Evolutionary conservation across 352 stramenopile species (phyloP), one percentile per base, ranked within the genome.

Genomic region (Phytophthora aleatoria): DNA sequence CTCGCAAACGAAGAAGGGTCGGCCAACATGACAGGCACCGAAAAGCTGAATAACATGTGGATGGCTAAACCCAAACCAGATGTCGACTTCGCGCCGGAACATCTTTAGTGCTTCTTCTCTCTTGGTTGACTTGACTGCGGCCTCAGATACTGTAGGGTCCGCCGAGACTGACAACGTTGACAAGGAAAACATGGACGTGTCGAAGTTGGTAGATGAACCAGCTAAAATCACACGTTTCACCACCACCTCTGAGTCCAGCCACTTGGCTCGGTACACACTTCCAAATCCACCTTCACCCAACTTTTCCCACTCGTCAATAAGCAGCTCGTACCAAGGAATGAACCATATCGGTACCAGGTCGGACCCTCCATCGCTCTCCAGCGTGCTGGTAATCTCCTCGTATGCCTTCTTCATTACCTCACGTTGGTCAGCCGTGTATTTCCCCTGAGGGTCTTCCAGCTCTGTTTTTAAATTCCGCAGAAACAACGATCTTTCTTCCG

Each of bases 11-110:
- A 71, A 71, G 24, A 62, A 71, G 0, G 51, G 64, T 3, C 28
- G 59, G 0, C 57, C 50, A 2, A 71, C 57, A 26, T 71, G 57
- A 26, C 57, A 71, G 1, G 63, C 56, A 5, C 64, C 64, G 2
- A 71, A 71, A 3, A 71, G 50, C 12, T 42, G 51, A 12, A 71
- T 49, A 13, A 71, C 51, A 3, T 71, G 38, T 10, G 64, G 64
- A 24, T 71, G 64, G 20, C 52, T 63, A 12, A 71, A 51, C 0
- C 52, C 30, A 35, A 71, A 67, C 64, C 64, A 71, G 35, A 71
- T 60, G 13, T 57, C 39, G 2, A 67, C 64, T 42, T 71, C 64
- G 2, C 24, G 57, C 7, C 50, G 49, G 45, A 71, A 71, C 49
- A 61, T 66, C 3, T 8, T 12, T 3, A 42, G 13, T 2, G 60